Conservation (phyloP, 1,284 basidiomycete species). For the Athelia sp. region DNA sequence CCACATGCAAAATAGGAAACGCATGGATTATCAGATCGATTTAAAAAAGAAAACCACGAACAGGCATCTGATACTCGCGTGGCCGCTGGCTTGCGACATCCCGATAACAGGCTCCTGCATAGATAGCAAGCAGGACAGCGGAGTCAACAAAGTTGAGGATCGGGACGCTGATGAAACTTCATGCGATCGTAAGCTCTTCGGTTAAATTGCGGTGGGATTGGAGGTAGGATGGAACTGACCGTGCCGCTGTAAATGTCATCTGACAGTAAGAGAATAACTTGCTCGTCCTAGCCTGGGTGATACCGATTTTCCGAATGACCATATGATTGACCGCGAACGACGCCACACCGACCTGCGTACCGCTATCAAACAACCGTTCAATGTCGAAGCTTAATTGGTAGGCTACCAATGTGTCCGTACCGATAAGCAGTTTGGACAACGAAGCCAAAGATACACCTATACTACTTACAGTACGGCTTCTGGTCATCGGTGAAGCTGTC, state of each 20-base stretch:
- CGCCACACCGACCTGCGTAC: constrained; percentile 71
- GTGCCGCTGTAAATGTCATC: constrained; percentile 66
- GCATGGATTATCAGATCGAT: constrained; percentile 63
- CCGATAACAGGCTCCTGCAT: constrained; percentile 50
- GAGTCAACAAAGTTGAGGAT: constrained; percentile 64
- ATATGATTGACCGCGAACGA: constrained; percentile 71
- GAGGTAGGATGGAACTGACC: constrained; percentile 28
- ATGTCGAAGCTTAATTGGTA: constrained; percentile 1
- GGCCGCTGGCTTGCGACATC: constrained; percentile 47
- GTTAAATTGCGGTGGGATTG: neutral
- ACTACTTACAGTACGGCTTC: constrained; percentile 67
- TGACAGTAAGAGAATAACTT: constrained; percentile 70
- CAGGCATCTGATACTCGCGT: constrained; percentile 55
- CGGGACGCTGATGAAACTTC: constrained; percentile 57
- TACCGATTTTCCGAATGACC: constrained; percentile 57
- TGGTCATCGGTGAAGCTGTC: constrained; percentile 38
- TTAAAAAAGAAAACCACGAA: constrained; percentile 78
- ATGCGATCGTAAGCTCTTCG: neutral
- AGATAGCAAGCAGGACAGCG: constrained; percentile 55
- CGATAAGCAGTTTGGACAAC: constrained; percentile 70
- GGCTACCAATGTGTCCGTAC: constrained; percentile 30
- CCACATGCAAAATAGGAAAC: constrained; percentile 16
- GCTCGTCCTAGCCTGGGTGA: constrained; percentile 47
- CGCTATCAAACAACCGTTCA: constrained; percentile 30
- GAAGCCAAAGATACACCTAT: constrained; percentile 68